Conservation (phyloP, 2,329 filamentous ascomycete genomes). For the Cercospora brassicicola region DNA sequence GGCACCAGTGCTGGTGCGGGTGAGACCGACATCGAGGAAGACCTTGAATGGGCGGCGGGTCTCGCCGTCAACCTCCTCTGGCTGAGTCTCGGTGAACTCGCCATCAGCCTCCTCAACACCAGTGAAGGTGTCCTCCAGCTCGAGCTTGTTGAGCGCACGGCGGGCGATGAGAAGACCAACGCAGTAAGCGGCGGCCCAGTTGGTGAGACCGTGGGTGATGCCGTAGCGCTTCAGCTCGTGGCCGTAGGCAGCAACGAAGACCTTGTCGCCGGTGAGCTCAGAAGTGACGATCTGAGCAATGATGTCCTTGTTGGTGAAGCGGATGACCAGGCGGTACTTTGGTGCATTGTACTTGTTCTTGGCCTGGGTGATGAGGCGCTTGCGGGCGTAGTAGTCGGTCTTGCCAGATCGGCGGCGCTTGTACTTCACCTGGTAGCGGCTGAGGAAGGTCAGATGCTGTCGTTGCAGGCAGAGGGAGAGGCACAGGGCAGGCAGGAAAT, state of each 20-base stretch:
- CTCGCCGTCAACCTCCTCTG: slow-evolving; percentile 83
- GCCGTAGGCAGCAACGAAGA: slow-evolving; percentile 86
- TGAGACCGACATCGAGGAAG: slow-evolving; percentile 96
- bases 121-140: slow-evolving; percentile 85
- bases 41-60: slow-evolving; percentile 97
- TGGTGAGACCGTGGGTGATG: slow-evolving; percentile 97
- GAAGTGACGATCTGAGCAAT: slow-evolving; percentile 95
- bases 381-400: slow-evolving; percentile 99
- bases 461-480: slow-evolving; percentile 95
- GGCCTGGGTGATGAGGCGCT: slow-evolving; percentile 98
- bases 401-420: slow-evolving; percentile 93
- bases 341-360: slow-evolving; percentile 99
- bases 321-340: slow-evolving; percentile 99
- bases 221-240: slow-evolving; percentile 98
- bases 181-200: slow-evolving; percentile 97
- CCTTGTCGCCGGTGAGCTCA: slow-evolving; percentile 97
- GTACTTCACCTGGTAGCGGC: slow-evolving; percentile 99
- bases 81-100: slow-evolving; percentile 95
- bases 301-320: slow-evolving; percentile 83
- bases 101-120: slow-evolving; percentile 97
- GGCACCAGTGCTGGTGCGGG: slow-evolving; percentile 95
- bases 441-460: slow-evolving; percentile 81
- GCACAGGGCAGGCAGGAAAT: slow-evolving; percentile 4
- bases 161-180: slow-evolving; percentile 96
- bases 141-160: slow-evolving; percentile 95